Evolutionary conservation across 257 asterid species (phyloP).

Genomic region (Solanum raphanifolium): DNA sequence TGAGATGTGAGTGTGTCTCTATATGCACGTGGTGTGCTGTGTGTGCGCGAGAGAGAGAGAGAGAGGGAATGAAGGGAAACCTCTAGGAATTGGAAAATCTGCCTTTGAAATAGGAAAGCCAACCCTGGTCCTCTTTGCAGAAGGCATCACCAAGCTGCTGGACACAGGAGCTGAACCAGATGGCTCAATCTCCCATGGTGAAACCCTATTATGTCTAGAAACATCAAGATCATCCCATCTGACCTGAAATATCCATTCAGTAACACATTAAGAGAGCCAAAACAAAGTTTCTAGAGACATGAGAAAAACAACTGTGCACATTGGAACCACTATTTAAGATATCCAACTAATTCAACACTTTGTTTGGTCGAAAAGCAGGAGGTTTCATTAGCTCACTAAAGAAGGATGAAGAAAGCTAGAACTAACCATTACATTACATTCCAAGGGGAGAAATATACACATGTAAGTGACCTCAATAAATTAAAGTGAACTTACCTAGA

Average conservation of each 20-base stretch:
- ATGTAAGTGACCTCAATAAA: neutral
- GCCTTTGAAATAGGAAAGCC: slow-evolving; percentile 42
- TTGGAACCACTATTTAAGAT: neutral
- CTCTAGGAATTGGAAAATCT: slow-evolving; percentile 48
- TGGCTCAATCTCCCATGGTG: slow-evolving; percentile 98
- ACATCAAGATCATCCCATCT: slow-evolving; percentile 92
- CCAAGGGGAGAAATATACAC: neutral
- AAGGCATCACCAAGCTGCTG: slow-evolving; percentile 46
- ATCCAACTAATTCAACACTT: neutral
- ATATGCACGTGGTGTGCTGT: neutral
- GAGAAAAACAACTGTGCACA: neutral
- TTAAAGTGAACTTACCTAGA: neutral
- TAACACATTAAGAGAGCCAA: neutral
- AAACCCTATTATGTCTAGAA: slow-evolving; percentile 62
- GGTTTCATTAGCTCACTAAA: neutral
- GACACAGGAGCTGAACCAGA: slow-evolving; percentile 51
- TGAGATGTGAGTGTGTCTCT: neutral
- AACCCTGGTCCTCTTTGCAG: slow-evolving; percentile 70
- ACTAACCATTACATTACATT: neutral
- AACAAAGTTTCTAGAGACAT: neutral
- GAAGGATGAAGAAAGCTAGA: neutral
- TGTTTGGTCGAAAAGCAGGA: neutral
- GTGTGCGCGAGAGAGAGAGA: neutral
- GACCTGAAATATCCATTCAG: slow-evolving; percentile 40
- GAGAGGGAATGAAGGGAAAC: slow-evolving; percentile 7